Percentiles rank a stretch among this genome's conserved stretches.
Conservation (phyloP, 371 early-diverging fungal genomes). For the Rhizopus stolonifer region DNA sequence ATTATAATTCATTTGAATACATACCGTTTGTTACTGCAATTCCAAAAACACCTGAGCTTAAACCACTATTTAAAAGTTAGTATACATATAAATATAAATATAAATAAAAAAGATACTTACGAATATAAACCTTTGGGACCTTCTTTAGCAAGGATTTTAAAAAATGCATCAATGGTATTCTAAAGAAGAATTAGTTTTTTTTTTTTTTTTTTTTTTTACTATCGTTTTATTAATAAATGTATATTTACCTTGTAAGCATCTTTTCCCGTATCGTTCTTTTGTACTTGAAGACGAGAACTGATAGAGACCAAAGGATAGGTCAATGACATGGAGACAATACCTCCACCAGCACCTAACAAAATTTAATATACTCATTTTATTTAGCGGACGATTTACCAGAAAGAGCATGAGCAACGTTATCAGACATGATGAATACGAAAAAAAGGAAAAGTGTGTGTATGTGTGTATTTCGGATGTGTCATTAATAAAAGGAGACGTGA, state of each 20-base stretch:
- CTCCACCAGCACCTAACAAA: constrained; percentile 88
- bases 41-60: constrained; percentile 93
- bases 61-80: constrained; percentile 62
- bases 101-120: constrained; percentile 48
- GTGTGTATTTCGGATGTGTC: constrained; percentile 20
- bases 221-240: background rate
- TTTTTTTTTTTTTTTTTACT: constrained; percentile 3
- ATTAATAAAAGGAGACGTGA: constrained; percentile 8
- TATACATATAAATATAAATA: background rate
- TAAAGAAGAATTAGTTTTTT: constrained; percentile 25
- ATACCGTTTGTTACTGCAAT: constrained; percentile 94
- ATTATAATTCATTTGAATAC: too few species aligned
- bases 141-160: constrained; percentile 86
- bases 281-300: constrained; percentile 87
- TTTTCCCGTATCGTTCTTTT: constrained; percentile 63
- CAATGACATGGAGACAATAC: constrained; percentile 90
- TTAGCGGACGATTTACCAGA: constrained; percentile 55
- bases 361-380: background rate
- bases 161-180: constrained; percentile 75
- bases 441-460: constrained; percentile 11
- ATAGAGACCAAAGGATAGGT: constrained; percentile 95
- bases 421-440: constrained; percentile 68
- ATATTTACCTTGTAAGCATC: constrained; percentile 65
- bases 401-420: constrained; percentile 92
- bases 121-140: constrained; percentile 89